These are phyloP conservation scores for Monosporascus sp. DNA, from an alignment of 2,329 filamentous ascomycete genomes.

Conservation along the genomic window DNA sequence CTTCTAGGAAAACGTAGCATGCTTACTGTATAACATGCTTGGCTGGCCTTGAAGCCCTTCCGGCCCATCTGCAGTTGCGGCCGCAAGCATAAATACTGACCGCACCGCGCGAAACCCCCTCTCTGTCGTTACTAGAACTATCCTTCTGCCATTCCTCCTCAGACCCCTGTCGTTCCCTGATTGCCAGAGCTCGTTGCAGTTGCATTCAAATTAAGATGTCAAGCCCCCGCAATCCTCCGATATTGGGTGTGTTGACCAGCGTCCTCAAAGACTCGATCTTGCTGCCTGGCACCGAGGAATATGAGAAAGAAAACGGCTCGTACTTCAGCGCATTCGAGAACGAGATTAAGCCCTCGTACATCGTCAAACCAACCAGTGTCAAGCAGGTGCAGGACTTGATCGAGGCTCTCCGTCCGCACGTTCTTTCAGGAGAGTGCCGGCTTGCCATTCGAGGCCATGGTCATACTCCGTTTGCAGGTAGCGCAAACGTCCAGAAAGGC, in stretches of 20 bases:
- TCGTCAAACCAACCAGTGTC: constrained; percentile 8
- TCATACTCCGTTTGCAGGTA: constrained; percentile 10
- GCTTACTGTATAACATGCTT: too few relatives aligned
- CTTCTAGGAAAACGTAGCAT: too few relatives aligned
- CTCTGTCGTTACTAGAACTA: too few relatives aligned
- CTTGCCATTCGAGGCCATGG: constrained; percentile 12
- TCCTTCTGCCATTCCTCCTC: too few relatives aligned
- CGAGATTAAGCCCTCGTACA: constrained; percentile 13
- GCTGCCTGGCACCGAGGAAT: constrained; percentile 15
- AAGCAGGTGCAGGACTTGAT: constrained; percentile 8
- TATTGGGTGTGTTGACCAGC: not conserved
- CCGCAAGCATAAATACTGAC: too few relatives aligned
- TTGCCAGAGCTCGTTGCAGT: not conserved
- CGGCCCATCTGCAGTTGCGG: too few relatives aligned
- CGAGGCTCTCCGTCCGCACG: constrained; percentile 6
- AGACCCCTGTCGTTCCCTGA: not conserved
- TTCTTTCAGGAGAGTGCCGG: constrained; percentile 6
- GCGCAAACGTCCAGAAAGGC: constrained; percentile 13
- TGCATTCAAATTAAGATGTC: not conserved
- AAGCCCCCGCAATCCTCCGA: not conserved
- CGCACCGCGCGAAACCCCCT: too few relatives aligned
- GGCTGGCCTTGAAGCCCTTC: too few relatives aligned
- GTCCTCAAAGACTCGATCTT: constrained; percentile 3
- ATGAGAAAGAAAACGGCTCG: constrained; percentile 10
- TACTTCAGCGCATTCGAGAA: constrained; percentile 19